Percentiles rank a stretch among this genome's conserved stretches.
phyloP scores from a whole-genome alignment of 2,329 filamentous ascomycete species.

The Trichophyton rubrum region DNA sequence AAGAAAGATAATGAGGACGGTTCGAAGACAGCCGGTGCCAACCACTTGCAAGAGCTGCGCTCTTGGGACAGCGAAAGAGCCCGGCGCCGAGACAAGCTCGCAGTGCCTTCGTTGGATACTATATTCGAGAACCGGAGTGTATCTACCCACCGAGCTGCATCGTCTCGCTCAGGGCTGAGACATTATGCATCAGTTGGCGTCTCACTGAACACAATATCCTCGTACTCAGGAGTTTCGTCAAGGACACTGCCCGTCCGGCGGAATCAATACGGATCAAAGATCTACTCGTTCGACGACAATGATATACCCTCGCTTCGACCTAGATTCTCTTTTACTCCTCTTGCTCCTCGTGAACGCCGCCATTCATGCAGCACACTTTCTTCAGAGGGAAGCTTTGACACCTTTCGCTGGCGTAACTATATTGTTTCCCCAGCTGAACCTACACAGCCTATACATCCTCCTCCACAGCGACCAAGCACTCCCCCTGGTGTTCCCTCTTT shows the following conservation, averaged over 20 bases:
- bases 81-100: conserved; percentile 12
- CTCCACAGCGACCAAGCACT: conserved; percentile 29
- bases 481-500: conserved; percentile 36
- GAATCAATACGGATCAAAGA: conserved; percentile 13
- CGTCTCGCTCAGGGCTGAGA: conserved; percentile 8
- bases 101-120: conserved; percentile 17
- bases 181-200: conserved; percentile 4
- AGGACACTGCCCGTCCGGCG: not conserved
- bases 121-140: conserved; percentile 20
- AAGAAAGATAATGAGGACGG: conserved; percentile 23
- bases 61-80: not conserved
- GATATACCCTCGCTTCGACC: conserved; percentile 13
- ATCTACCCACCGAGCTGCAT: conserved; percentile 15
- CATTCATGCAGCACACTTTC: conserved; percentile 15
- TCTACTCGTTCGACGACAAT: conserved; percentile 20
- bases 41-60: not conserved
- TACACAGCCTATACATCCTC: conserved; percentile 25
- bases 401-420: conserved; percentile 17
- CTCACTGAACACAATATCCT: not conserved
- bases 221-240: not conserved
- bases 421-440: conserved; percentile 21
- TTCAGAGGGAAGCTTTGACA: conserved; percentile 16
- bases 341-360: not conserved
- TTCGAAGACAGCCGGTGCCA: conserved; percentile 15
- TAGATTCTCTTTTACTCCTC: conserved; percentile 8